Evolutionary conservation across 495 filamentous ascomycete species (phyloP).

Genomic region (Venustampulla echinocandica): DNA sequence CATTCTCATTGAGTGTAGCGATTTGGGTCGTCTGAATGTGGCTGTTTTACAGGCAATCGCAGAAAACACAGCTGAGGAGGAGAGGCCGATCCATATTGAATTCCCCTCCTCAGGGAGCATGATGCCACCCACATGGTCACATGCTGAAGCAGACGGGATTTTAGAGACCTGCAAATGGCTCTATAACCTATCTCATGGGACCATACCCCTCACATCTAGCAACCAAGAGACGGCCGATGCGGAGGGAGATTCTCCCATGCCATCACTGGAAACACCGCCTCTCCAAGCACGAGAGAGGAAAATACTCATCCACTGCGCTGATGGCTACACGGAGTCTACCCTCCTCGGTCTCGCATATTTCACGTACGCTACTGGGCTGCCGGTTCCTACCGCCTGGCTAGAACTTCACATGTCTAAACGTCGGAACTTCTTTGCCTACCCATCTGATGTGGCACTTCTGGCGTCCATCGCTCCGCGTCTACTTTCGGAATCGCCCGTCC

Average conservation of each 20-base stretch:
- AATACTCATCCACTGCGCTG: slow-evolving; percentile 84
- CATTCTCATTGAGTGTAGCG: slow-evolving; percentile 77
- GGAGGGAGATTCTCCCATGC: slow-evolving; percentile 46
- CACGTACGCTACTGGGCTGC: slow-evolving; percentile 77
- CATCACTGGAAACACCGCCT: slow-evolving; percentile 3
- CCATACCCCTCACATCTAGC: slow-evolving; percentile 31
- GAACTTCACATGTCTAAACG: slow-evolving; percentile 68
- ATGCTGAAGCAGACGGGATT: slow-evolving; percentile 71
- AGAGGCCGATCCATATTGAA: slow-evolving; percentile 48
- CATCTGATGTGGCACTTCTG: slow-evolving; percentile 75
- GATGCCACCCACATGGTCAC: slow-evolving; percentile 68
- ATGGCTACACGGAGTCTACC: slow-evolving; percentile 93
- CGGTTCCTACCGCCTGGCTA: slow-evolving; percentile 79
- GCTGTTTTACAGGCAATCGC: slow-evolving; percentile 40
- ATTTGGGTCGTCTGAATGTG: slow-evolving; percentile 61
- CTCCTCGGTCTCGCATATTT: slow-evolving; percentile 81
- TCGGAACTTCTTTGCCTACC: slow-evolving; percentile 94
- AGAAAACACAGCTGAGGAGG: slow-evolving; percentile 23
- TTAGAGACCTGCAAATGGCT: slow-evolving; percentile 85
- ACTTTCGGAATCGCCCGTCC: slow-evolving; percentile 39
- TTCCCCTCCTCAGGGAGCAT: slow-evolving; percentile 93
- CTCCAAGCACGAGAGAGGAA: slow-evolving; percentile 33
- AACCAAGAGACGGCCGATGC: slow-evolving; percentile 33
- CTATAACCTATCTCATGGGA: slow-evolving; percentile 62
- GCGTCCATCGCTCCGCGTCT: slow-evolving; percentile 66